Conservation (phyloP, 331 rosid species). For the Malus hybrid region DNA sequence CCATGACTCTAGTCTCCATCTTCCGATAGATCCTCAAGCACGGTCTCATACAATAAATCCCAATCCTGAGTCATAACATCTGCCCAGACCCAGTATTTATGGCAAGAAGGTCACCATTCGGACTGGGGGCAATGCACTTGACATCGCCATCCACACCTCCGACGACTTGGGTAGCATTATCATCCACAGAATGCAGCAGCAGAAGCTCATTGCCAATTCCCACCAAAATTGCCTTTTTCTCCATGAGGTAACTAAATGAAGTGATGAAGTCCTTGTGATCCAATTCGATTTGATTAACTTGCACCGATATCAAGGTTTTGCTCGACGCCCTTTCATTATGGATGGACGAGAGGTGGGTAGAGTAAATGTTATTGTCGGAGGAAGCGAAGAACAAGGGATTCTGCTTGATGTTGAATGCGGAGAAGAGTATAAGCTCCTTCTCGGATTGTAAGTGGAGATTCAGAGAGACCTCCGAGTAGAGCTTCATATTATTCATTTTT, state of each 20-base stretch:
- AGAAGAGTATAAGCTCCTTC: conserved; percentile 45
- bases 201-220: conserved; percentile 65
- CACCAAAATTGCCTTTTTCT: conserved; percentile 77
- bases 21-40: conserved; percentile 41
- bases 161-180: conserved; percentile 47
- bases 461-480: conserved; percentile 53
- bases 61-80: conserved; percentile 87
- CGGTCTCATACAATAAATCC: conserved; percentile 75
- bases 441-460: conserved; percentile 40
- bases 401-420: conserved; percentile 73
- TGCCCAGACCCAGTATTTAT: conserved; percentile 52
- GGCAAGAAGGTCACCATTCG: conserved; percentile 78
- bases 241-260: conserved; percentile 78
- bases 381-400: conserved; percentile 87
- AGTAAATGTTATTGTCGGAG: conserved; percentile 53
- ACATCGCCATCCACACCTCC: conserved; percentile 85
- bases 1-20: conserved; percentile 4
- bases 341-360: conserved; percentile 62
- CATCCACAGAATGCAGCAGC: conserved; percentile 54
- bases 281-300: conserved; percentile 45
- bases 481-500: conserved; percentile 75
- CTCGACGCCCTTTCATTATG: conserved; percentile 62
- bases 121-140: conserved; percentile 69
- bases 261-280: conserved; percentile 59
- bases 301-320: conserved; percentile 22